These are phyloP conservation scores for Trametes cubensis DNA, from an alignment of 768 basidiomycete genomes.

Conservation along the genomic window DNA sequence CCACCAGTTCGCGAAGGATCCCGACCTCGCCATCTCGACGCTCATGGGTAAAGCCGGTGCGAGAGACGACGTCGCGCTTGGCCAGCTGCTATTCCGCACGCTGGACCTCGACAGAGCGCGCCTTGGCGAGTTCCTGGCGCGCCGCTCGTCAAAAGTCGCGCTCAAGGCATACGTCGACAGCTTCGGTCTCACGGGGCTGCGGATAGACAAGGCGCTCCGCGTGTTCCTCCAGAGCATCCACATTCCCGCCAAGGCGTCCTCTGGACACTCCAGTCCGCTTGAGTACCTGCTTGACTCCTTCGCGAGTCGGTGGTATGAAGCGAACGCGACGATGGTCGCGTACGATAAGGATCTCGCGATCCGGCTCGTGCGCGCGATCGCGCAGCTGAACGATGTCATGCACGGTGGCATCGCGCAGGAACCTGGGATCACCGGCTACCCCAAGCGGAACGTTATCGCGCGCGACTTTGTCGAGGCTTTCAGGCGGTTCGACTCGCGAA, in stretches of 20 bases:
- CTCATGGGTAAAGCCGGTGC: slow-evolving; percentile 64
- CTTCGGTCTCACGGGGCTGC: slow-evolving; percentile 81
- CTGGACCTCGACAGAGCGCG: slow-evolving; percentile 80
- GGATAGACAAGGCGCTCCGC: slow-evolving; percentile 88
- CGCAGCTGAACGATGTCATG: slow-evolving; percentile 86
- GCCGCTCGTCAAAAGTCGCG: slow-evolving; percentile 70
- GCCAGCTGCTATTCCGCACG: slow-evolving; percentile 79
- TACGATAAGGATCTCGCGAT: slow-evolving; percentile 83
- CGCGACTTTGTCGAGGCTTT: slow-evolving; percentile 87
- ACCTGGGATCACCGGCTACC: slow-evolving; percentile 55
- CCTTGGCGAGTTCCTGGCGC: slow-evolving; percentile 83
- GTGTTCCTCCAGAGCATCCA: slow-evolving; percentile 85
- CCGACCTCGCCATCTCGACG: slow-evolving; percentile 75
- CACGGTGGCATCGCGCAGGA: slow-evolving; percentile 73
- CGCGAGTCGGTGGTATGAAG: slow-evolving; percentile 87
- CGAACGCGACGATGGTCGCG: slow-evolving; percentile 75
- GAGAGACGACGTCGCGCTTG: slow-evolving; percentile 70
- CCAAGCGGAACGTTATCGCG: slow-evolving; percentile 61
- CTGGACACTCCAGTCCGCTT: slow-evolving; percentile 46
- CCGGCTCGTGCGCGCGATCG: slow-evolving; percentile 76
- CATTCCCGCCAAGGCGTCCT: slow-evolving; percentile 49
- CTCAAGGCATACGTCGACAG: slow-evolving; percentile 84
- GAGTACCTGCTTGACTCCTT: slow-evolving; percentile 84
- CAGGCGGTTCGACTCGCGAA: slow-evolving; percentile 71
- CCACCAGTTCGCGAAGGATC: slow-evolving; percentile 75